phyloP scores from a whole-genome alignment of 345 rosid species.

The Kandelia obovata region DNA sequence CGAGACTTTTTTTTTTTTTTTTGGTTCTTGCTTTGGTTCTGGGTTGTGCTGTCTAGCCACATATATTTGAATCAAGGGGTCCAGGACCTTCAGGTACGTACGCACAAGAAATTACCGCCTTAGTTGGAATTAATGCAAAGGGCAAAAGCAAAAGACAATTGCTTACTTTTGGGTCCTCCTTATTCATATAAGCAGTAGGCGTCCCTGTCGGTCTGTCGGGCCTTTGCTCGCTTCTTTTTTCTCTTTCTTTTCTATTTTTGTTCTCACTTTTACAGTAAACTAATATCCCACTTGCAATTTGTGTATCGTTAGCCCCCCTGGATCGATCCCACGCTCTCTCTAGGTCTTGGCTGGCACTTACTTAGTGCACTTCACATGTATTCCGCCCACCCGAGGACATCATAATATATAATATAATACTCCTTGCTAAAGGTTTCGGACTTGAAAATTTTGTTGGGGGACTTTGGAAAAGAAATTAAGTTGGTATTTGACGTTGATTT shows the following conservation, averaged over 20 bases:
- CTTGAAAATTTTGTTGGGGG: not conserved
- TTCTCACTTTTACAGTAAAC: not conserved
- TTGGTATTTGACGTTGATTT: too few relatives aligned
- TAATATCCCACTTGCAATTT: not conserved
- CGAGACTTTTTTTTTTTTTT: too few relatives aligned
- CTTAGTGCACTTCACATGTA: not conserved
- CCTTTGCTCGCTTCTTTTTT: not conserved
- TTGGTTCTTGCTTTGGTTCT: too few relatives aligned
- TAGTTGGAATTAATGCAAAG: too few relatives aligned
- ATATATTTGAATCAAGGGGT: too few relatives aligned
- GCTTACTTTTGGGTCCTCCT: not conserved
- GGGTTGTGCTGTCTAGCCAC: too few relatives aligned
- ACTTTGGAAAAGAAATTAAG: too few relatives aligned
- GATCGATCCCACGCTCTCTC: not conserved
- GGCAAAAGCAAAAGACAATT: not conserved
- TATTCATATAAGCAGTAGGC: not conserved
- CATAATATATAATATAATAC: too few relatives aligned
- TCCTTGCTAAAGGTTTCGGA: not conserved
- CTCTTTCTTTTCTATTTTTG: not conserved
- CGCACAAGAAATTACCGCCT: too few relatives aligned
- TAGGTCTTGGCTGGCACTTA: not conserved
- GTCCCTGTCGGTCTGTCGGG: conserved; percentile 11
- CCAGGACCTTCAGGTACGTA: too few relatives aligned
- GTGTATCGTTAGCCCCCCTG: not conserved
- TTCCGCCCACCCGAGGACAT: too few relatives aligned